Conservation (phyloP, 345 rosid genomes). For the Salix dunnii region DNA sequence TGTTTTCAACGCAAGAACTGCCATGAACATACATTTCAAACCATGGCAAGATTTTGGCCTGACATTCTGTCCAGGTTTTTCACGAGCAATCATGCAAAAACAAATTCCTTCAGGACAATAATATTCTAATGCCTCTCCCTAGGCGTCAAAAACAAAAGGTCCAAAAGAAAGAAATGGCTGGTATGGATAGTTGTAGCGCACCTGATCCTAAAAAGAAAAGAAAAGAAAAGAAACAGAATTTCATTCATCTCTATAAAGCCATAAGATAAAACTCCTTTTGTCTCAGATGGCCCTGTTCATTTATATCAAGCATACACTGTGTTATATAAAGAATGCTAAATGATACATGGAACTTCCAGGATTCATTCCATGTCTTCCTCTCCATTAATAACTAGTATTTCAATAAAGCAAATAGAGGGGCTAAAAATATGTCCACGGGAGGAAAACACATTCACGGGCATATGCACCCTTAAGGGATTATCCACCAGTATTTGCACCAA, state of each 20-base stretch:
- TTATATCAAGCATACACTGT: not conserved
- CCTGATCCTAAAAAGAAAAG: not conserved
- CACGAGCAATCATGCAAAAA: not conserved
- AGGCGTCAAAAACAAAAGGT: not conserved
- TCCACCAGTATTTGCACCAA: not conserved
- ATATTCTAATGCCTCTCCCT: not conserved
- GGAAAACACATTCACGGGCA: not conserved
- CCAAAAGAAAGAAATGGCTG: not conserved
- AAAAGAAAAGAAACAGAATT: not conserved
- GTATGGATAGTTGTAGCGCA: not conserved
- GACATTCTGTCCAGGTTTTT: not conserved
- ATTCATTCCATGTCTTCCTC: not conserved
- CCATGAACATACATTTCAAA: not conserved
- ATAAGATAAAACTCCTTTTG: not conserved
- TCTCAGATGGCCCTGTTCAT: not conserved
- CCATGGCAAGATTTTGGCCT: not conserved
- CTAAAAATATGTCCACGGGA: not conserved
- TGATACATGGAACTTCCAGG: not conserved
- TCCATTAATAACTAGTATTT: not conserved
- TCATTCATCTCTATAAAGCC: not conserved
- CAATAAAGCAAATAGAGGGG: not conserved
- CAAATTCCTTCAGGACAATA: not conserved
- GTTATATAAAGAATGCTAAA: not conserved
- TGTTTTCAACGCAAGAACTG: not conserved
- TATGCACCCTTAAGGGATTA: not conserved